These are phyloP conservation scores for Solanum sparsipilum DNA, from an alignment of 257 asterid genomes.

Conservation along the genomic window DNA sequence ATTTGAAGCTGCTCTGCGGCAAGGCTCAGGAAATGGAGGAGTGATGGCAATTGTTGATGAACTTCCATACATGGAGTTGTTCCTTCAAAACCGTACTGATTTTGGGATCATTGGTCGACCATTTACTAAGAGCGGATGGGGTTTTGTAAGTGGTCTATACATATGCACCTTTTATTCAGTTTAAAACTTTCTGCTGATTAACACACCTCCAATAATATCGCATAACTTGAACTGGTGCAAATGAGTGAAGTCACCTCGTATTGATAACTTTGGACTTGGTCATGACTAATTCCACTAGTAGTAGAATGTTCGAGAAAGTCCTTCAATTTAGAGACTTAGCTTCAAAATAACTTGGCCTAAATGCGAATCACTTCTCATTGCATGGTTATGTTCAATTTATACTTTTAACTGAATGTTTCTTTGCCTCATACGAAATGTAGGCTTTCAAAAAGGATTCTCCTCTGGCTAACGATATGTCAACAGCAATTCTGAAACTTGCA, in stretches of 20 bases:
- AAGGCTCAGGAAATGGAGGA: slow-evolving; percentile 18
- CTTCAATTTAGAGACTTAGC: neutral
- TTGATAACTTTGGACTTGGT: neutral
- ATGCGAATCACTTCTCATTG: neutral
- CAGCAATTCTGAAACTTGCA: slow-evolving; percentile 53
- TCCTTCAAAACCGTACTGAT: slow-evolving; percentile 18
- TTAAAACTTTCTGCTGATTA: neutral
- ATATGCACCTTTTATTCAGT: neutral
- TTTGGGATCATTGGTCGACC: slow-evolving; percentile 32
- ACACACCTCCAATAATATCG: neutral
- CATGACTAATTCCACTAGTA: neutral
- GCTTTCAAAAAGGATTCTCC: slow-evolving; percentile 78
- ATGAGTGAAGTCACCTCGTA: neutral
- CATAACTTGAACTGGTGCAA: neutral
- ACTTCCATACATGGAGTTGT: slow-evolving; percentile 37
- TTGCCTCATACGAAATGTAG: slow-evolving; percentile 7
- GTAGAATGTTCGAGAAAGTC: neutral
- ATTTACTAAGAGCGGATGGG: slow-evolving; percentile 42
- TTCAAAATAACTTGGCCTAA: neutral
- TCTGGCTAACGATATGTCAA: slow-evolving; percentile 64
- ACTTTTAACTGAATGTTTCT: neutral
- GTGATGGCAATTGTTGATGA: slow-evolving; percentile 46
- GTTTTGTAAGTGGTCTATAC: slow-evolving; percentile 32
- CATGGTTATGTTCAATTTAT: neutral
- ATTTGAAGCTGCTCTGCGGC: slow-evolving; percentile 24